phyloP scores from a whole-genome alignment of 345 rosid species.

The Populus deltoides region DNA sequence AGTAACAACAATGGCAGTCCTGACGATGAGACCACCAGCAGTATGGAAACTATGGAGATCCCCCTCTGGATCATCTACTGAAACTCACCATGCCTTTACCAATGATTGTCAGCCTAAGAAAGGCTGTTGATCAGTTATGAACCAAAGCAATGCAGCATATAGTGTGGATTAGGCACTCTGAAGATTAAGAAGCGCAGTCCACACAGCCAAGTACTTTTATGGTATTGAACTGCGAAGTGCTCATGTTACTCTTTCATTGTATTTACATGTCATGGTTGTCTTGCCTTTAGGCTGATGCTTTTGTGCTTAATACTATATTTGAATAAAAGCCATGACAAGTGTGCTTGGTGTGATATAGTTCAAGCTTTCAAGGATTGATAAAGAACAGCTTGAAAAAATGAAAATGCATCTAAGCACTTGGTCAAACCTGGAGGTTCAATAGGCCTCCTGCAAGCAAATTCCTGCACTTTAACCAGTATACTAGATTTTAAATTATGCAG shows the following conservation, averaged over 20 bases:
- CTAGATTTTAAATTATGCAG: neutral
- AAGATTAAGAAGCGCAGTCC: neutral
- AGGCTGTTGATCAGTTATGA: conserved; percentile 8
- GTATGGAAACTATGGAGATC: conserved; percentile 19
- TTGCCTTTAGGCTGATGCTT: conserved; percentile 7
- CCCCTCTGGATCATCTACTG: conserved; percentile 30
- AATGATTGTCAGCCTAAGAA: conserved; percentile 24
- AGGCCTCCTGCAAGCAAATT: neutral
- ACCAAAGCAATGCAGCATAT: neutral
- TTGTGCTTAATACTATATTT: neutral
- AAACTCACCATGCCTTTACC: conserved; percentile 22
- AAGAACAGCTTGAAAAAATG: neutral
- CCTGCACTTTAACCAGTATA: neutral
- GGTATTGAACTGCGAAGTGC: neutral
- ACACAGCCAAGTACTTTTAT: neutral
- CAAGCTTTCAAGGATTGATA: neutral
- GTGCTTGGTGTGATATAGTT: neutral
- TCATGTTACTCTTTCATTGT: neutral
- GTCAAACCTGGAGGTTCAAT: neutral
- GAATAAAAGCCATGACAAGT: conserved; percentile 8
- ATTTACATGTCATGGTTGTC: neutral
- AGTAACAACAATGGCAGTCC: neutral
- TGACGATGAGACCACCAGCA: conserved; percentile 20
- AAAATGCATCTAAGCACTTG: neutral
- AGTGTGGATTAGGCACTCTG: no score